Base-by-base conservation (phyloP, 2,329 filamentous ascomycete genomes). In the Sporothrix mexicana region DNA sequence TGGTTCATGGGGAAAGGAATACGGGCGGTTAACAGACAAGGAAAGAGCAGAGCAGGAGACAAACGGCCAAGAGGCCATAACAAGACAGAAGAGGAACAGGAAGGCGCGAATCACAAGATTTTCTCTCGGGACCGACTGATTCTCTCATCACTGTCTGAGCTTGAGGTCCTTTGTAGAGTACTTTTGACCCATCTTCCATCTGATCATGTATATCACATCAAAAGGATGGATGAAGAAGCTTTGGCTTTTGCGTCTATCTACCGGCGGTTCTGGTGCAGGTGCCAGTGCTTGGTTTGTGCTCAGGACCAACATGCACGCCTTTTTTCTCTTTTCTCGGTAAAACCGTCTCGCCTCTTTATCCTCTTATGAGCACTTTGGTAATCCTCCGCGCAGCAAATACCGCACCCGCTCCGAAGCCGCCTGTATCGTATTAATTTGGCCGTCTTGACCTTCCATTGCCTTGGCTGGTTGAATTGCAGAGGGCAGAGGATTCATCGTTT, bases 361-460 rank as follows among this genome's bases (percentile, higher is more conserved):
- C 41, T 62, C n/a, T 13, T 43, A 7, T 1, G 9, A 36, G 57
- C 13, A 45, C 36, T 23, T 13, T 23, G 17, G n/a, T 64, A 23
- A 45, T 64, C 59, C 36, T 64, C 17, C 17, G 59, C 36, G 36
- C 17, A 13, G 59, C 36, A 64, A 64, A 64, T 64, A 64, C 41
- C 36, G 36, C 59, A n/a, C 9, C 9, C 59, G 9, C 9, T 45
- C 9, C 43, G 17, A 25, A 25, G 20, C 13, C 30, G 30, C 30
- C 30, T 36, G 25, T 13, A 3, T 13, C n/a, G n/a, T 25, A 36
- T 36, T 17, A 66, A 13, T 23, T 45, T n/a, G 55, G 10, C 20
- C 15, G 12, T 47, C 9, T 25, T 47, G 20, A 47, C 17, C 15
- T 25, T 36, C 30, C 30, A 3, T 30, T 30, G 2, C 3, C 30